Conservation (phyloP, 176 grass and related monocot genomes). For the Raddia distichophylla region DNA sequence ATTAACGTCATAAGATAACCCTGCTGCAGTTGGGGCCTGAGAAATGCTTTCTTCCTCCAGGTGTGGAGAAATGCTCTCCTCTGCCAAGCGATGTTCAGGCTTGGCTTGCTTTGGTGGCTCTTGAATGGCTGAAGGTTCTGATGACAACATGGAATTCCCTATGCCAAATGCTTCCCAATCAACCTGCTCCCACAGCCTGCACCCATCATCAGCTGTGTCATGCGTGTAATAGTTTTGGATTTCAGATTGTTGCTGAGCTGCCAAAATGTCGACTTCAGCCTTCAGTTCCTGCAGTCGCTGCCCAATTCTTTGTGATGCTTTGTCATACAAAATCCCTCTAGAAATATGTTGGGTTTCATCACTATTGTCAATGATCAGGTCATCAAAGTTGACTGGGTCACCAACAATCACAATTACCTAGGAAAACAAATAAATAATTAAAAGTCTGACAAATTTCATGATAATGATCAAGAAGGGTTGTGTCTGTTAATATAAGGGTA, state of each 20-base stretch:
- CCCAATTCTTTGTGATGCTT: slow-evolving; percentile 74
- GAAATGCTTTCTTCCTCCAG: not conserved
- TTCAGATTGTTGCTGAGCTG: slow-evolving; percentile 54
- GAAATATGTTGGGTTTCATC: slow-evolving; percentile 51
- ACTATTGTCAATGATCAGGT: slow-evolving; percentile 57
- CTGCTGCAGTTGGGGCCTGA: not conserved
- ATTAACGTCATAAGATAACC: not conserved
- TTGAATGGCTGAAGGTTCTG: slow-evolving; percentile 35
- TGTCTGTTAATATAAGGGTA: not conserved
- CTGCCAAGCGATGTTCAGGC: not conserved
- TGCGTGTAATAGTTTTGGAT: slow-evolving; percentile 25
- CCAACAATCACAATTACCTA: slow-evolving; percentile 96
- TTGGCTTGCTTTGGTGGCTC: slow-evolving; percentile 28
- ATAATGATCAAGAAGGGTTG: not conserved
- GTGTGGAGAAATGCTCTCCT: slow-evolving; percentile 7
- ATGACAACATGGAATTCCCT: slow-evolving; percentile 58
- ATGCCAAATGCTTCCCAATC: slow-evolving; percentile 95
- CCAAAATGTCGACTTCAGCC: slow-evolving; percentile 55
- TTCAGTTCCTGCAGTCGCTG: slow-evolving; percentile 75
- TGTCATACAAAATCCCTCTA: slow-evolving; percentile 68
- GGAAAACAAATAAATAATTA: not conserved
- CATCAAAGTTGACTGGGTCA: slow-evolving; percentile 82
- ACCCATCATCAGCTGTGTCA: slow-evolving; percentile 27
- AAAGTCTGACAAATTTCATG: not conserved
- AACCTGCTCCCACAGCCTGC: slow-evolving; percentile 69